Percentiles rank a stretch among this genome's conserved stretches.
phyloP scores from a whole-genome alignment of 2,329 filamentous ascomycete genomes.

The Talaromyces amestolkiae region DNA sequence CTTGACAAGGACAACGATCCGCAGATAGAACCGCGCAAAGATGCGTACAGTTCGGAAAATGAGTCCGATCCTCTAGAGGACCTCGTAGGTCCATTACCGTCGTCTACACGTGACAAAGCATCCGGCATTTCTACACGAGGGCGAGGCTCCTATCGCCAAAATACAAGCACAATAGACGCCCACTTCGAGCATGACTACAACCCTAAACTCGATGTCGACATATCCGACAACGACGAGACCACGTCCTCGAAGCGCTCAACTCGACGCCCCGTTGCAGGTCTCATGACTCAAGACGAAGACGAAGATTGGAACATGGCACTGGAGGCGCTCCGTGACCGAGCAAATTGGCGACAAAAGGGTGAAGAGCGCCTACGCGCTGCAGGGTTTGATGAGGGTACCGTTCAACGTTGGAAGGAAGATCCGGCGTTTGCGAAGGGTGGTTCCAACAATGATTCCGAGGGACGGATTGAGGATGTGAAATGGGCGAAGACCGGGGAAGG shows the following conservation, averaged over 20 bases:
- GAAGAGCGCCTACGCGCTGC: constrained; percentile 72
- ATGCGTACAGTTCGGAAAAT: constrained; percentile 21
- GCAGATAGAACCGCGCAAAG: not conserved
- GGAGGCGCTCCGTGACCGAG: constrained; percentile 75
- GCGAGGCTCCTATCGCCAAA: constrained; percentile 61
- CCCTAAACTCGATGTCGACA: constrained; percentile 46
- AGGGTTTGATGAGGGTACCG: constrained; percentile 73
- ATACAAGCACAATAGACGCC: constrained; percentile 68
- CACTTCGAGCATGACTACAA: constrained; percentile 71
- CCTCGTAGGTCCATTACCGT: constrained; percentile 69
- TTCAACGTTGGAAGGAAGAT: constrained; percentile 68
- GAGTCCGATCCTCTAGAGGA: constrained; percentile 71
- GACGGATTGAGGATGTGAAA: constrained; percentile 65
- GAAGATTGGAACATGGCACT: constrained; percentile 78
- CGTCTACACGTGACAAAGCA: constrained; percentile 34
- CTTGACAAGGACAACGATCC: not conserved
- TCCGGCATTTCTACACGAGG: constrained; percentile 59
- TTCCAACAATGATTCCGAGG: constrained; percentile 31
- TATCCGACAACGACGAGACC: constrained; percentile 53
- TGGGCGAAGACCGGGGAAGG: constrained; percentile 71
- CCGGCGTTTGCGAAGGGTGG: constrained; percentile 51
- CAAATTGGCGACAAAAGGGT: constrained; percentile 72
- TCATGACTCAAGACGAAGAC: constrained; percentile 57
- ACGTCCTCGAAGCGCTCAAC: constrained; percentile 53
- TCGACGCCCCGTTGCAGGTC: constrained; percentile 40